Percentiles rank a stretch among this genome's conserved stretches.
These are phyloP conservation scores for Venturia pyrina DNA, from an alignment of 2,329 filamentous ascomycete species.

Conservation along the genomic window DNA sequence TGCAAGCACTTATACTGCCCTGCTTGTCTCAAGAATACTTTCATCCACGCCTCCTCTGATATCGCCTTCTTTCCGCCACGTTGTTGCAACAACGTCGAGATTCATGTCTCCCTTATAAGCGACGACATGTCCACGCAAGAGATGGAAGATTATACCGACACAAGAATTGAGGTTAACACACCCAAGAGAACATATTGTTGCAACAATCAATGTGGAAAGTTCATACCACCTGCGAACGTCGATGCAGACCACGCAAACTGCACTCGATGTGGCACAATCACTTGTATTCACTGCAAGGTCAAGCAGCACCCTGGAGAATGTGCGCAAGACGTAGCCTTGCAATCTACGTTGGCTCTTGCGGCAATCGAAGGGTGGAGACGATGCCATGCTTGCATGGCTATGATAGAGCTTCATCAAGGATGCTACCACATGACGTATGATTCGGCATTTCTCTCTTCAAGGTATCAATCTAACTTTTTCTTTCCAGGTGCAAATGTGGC, in stretches of 20 bases:
- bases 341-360: background rate
- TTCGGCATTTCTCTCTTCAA: background rate
- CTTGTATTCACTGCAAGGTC: background rate
- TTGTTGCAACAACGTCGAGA: background rate
- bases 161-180: background rate
- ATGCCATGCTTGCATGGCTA: background rate
- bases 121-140: background rate
- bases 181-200: background rate
- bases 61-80: background rate
- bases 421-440: background rate
- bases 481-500: background rate
- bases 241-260: background rate
- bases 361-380: background rate
- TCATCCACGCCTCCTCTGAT: background rate
- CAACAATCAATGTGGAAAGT: background rate
- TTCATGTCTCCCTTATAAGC: background rate
- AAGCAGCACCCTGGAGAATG: background rate
- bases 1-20: conserved; percentile 1
- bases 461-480: background rate
- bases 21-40: background rate
- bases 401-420: background rate
- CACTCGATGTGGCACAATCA: background rate
- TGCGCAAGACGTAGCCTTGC: background rate
- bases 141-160: background rate
- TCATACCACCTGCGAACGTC: background rate